Evolutionary conservation across 306 rosid genomes (phyloP), one percentile per base, ranked within the genome.

Genomic region (Rosa rugosa): DNA sequence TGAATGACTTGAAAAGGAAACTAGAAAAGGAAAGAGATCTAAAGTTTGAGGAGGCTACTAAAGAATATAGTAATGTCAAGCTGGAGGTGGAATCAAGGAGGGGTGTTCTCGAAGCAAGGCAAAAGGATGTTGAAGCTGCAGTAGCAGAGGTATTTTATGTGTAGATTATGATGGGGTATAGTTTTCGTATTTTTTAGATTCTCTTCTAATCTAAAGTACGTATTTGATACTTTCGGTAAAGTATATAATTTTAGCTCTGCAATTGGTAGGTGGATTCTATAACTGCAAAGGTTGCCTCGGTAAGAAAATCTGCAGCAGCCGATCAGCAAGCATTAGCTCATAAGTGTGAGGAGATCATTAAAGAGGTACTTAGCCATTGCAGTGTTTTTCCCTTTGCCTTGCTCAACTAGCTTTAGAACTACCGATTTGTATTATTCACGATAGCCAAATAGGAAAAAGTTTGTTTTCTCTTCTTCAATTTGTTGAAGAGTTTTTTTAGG

Each of bases 71-170:
- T 73, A 84, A 75, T 67, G 87, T 78, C 60, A 85, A 81, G 81
- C 79, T 60, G 25, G 97, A 90, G 60, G 89, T 84, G 77, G 97
- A 92, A 71, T 86, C 95, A 34, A 87, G 80, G 90, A 89, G 88
- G 71, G 76, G 6, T 69, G 84, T 66, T 81, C 81, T 89, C 22
- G 95, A 92, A 87, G 83, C 85, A 42, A 88, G 93, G 69, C 88
- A 84, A 60, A 91, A 71, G 80, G 86, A 84, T 79, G 91, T 89
- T 11, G 97, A 85, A 86, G 80, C 89, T 79, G 83, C 90, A 76
- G 79, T 90, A 36, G 78, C 84, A 49, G 90, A 92, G 96, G 99
- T 95, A 72, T 17, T 59, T 54, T 76, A 5, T 38, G 9, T 78
- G 68, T 45, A 67, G 20, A 60, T 64, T 53, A 20, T 88, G 62